Percentiles rank a stretch among this genome's conserved stretches.
These are phyloP conservation scores for Backusella luteola DNA, from an alignment of 192 early-diverging fungal genomes.

Conservation along the genomic window DNA sequence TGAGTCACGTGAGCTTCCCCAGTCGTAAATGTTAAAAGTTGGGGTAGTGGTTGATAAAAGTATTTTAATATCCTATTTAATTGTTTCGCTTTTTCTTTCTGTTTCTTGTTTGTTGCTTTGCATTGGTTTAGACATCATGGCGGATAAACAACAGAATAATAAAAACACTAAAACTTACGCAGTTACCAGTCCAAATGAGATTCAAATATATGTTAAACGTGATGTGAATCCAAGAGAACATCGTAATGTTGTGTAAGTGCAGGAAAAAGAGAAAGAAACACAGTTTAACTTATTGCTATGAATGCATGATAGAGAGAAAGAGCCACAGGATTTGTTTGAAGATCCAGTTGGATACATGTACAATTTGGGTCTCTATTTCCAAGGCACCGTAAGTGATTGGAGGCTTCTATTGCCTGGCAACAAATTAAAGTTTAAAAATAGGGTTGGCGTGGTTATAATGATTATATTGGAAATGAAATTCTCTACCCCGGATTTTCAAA, in stretches of 20 bases:
- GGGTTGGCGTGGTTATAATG: conserved; percentile 80
- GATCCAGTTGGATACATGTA: conserved; percentile 75
- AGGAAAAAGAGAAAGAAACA: neutral
- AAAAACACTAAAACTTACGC: neutral
- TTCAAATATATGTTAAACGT: conserved; percentile 11
- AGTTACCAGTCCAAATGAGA: neutral
- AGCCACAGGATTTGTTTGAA: conserved; percentile 56
- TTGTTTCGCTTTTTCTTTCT: neutral
- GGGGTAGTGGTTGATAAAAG: neutral
- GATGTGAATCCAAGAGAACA: conserved; percentile 21
- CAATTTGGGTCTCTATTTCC: conserved; percentile 51
- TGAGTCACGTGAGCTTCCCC: neutral
- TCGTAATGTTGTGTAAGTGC: conserved; percentile 35
- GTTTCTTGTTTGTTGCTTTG: neutral
- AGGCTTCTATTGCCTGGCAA: neutral
- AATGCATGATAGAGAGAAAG: conserved; percentile 26
- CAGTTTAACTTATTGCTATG: neutral
- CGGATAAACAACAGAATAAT: neutral
- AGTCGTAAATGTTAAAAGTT: neutral
- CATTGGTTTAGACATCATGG: neutral
- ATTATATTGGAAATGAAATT: conserved; percentile 70
- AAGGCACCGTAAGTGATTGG: conserved; percentile 51
- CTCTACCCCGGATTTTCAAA: conserved; percentile 68
- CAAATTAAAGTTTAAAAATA: conserved; percentile 23
- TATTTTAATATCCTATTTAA: neutral